Conservation (phyloP, 2,329 filamentous ascomycete genomes). For the Mariannaea sp. region DNA sequence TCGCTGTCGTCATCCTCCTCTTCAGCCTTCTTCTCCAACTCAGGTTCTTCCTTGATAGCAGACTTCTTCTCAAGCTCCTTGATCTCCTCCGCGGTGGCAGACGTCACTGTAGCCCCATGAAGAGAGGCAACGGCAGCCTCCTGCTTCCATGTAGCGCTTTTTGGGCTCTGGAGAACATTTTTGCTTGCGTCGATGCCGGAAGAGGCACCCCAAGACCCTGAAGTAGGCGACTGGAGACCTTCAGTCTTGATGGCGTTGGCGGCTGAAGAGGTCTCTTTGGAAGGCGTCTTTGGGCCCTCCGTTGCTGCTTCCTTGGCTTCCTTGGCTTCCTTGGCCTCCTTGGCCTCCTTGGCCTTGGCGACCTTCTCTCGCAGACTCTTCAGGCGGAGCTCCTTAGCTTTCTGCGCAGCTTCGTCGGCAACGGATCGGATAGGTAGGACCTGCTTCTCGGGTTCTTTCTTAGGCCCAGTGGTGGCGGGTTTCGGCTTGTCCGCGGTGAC, state of each 20-base stretch:
- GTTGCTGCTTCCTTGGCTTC: conserved; percentile 8
- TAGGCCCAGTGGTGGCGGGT: conserved; percentile 25
- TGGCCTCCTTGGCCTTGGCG: conserved; percentile 15
- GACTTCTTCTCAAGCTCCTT: conserved; percentile 45
- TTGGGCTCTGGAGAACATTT: conserved; percentile 50
- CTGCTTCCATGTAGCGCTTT: conserved; percentile 49
- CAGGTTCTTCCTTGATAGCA: conserved; percentile 47
- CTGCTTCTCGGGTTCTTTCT: conserved; percentile 36
- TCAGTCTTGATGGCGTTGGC: conserved; percentile 23
- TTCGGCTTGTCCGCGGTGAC: conserved; percentile 19
- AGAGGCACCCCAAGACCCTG: conserved; percentile 48
- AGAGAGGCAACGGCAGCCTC: conserved; percentile 17
- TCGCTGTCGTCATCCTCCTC: conserved; percentile 39
- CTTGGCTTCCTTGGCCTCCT: conserved; percentile 8
- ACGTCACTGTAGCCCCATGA: conserved; percentile 41
- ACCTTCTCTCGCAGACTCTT: conserved; percentile 60
- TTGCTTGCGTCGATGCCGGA: conserved; percentile 31
- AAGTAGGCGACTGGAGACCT: conserved; percentile 53
- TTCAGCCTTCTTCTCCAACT: conserved; percentile 42
- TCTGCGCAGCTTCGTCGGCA: conserved; percentile 68
- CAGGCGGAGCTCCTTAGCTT: conserved; percentile 64
- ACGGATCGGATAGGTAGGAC: conserved; percentile 56
- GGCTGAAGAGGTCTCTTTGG: conserved; percentile 7
- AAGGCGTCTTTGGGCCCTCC: conserved; percentile 8
- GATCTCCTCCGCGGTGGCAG: conserved; percentile 46